Base-by-base conservation (phyloP, 306 rosid genomes). In the Fragaria vesca region DNA sequence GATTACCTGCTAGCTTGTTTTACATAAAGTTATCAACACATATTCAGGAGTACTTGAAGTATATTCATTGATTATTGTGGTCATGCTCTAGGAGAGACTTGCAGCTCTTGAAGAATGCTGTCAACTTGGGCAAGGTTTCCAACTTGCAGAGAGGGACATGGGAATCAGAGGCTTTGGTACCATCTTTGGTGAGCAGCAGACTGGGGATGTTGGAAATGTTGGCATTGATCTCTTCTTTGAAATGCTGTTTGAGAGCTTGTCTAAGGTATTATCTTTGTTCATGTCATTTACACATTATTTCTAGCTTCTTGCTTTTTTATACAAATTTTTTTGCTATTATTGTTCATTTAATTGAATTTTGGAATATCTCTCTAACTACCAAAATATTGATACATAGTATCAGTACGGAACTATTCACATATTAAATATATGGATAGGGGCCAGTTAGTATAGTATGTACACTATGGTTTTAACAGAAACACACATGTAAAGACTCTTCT, bases 231-330 rank as follows among this genome's bases (percentile, higher is more conserved):
- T 95, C 69, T 95, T 95, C 87, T 92, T 90, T 83, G 97, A 95
- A 90, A 92, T 95, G 98, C 98, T 95, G 78, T 95, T 95, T 77
- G 98, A 95, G 86, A 95, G 98, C 83, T 88, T 95, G 85, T 95
- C 98, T 45, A 95, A 92, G 97, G 96, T 92, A 72, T 69, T 72
- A 32, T 79, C 74, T 70, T 62, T 74, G 18, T 74, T 75, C 75
- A 62, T 61, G 30, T 62, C 58, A 45, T 45, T 32, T 78, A 32
- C 21, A 42, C 69, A 69, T 73, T 50, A 76, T 74, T 45, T 69
- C 9, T 69, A 21, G 70, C 63, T 79, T 67, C 40, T 60, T 55
- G 28, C 69, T 47, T 61, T 66, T 63, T 69, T 24, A 16, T 34
- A 30, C 30, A 21, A 26, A 21, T 0, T 58, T 47, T 47, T 47